phyloP scores from a whole-genome alignment of 805 yeast species.

The Blastobotrys mokoenaii region DNA sequence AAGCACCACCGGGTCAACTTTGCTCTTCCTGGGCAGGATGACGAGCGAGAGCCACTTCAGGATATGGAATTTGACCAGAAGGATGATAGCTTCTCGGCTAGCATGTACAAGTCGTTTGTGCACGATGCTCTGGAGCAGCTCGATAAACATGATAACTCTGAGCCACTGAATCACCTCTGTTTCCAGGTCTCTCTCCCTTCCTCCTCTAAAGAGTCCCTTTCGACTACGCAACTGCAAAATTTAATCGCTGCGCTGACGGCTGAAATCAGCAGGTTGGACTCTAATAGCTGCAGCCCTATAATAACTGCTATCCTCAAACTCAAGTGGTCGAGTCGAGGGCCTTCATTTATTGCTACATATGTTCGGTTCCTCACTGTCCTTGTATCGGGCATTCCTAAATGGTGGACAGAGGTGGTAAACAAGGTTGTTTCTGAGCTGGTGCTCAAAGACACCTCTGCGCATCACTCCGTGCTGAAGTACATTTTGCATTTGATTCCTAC shows the following conservation, averaged over 20 bases:
- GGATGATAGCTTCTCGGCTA: constrained; percentile 6
- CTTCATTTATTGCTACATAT: constrained; percentile 43
- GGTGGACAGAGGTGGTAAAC: constrained; percentile 77
- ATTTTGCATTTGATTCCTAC: constrained; percentile 76
- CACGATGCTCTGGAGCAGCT: constrained; percentile 62
- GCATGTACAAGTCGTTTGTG: constrained; percentile 34
- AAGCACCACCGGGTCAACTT: too few relatives aligned
- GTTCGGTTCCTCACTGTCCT: constrained; percentile 67
- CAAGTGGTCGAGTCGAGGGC: constrained; percentile 48
- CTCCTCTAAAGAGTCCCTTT: constrained; percentile 45
- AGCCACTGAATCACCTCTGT: constrained; percentile 52
- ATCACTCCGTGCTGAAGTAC: constrained; percentile 58
- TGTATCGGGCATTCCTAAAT: constrained; percentile 79
- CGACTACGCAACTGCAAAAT: constrained; percentile 42
- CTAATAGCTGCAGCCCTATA: constrained; percentile 40
- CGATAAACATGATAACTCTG: constrained; percentile 46
- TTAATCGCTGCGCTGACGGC: constrained; percentile 52
- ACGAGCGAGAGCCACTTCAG: too few relatives aligned
- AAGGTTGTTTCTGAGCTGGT: constrained; percentile 58
- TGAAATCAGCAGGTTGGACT: constrained; percentile 62
- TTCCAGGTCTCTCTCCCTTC: constrained; percentile 49
- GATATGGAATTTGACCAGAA: not conserved
- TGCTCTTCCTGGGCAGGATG: too few relatives aligned
- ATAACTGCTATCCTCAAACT: constrained; percentile 56
- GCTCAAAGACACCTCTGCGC: constrained; percentile 32